A percentile compares a stretch with the other conserved stretches of the same genome.
Evolutionary conservation across 768 basidiomycete species (phyloP).

Genomic region (Suillus weaverae): DNA sequence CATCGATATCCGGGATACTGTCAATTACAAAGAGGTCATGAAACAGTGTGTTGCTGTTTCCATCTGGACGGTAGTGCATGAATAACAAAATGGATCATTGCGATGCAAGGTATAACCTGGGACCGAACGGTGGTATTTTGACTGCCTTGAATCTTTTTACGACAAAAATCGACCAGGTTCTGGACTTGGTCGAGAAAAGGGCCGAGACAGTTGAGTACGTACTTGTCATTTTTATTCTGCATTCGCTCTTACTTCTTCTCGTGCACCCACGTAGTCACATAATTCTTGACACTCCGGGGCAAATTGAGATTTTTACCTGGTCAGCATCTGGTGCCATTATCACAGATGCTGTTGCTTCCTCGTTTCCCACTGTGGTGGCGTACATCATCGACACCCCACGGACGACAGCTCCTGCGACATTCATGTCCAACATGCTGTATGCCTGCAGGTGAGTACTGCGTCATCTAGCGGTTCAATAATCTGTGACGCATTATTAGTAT

Average conservation of each 20-base stretch:
- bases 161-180: slow-evolving; percentile 97
- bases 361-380: slow-evolving; percentile 91
- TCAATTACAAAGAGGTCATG: slow-evolving; percentile 98
- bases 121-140: slow-evolving; percentile 96
- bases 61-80: slow-evolving; percentile 15
- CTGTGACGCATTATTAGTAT: slow-evolving; percentile 53
- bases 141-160: slow-evolving; percentile 97
- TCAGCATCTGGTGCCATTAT: slow-evolving; percentile 98
- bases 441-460: slow-evolving; percentile 77
- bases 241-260: not conserved
- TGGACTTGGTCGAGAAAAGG: slow-evolving; percentile 87
- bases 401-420: slow-evolving; percentile 92
- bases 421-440: slow-evolving; percentile 99
- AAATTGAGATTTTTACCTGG: slow-evolving; percentile 99
- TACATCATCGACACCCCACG: slow-evolving; percentile 98
- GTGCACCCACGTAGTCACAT: slow-evolving; percentile 64
- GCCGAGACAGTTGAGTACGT: slow-evolving; percentile 86
- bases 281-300: slow-evolving; percentile 95
- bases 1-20: slow-evolving; percentile 97
- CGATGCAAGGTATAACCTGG: slow-evolving; percentile 86
- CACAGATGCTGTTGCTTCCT: slow-evolving; percentile 92
- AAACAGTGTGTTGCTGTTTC: slow-evolving; percentile 79
- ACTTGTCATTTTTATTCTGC: not conserved
- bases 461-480: slow-evolving; percentile 6
- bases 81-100: slow-evolving; percentile 18